Percentiles rank a stretch among this genome's conserved stretches.
Evolutionary conservation across 371 early-diverging fungal species (phyloP).

Genomic region (Syncephalis fuscata): DNA sequence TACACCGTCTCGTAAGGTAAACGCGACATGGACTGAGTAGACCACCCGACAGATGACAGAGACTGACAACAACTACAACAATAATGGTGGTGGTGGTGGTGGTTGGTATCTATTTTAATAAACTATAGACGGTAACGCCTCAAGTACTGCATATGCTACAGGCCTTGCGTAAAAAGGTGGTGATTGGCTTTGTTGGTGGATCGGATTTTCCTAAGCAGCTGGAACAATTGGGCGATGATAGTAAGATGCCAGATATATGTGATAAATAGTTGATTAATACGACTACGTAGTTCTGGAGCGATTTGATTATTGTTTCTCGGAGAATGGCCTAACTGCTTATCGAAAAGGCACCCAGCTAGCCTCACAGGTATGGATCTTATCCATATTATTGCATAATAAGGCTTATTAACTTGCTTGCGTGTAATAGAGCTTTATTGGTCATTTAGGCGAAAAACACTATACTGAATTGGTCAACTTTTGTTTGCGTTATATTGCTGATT

Average conservation of each 20-base stretch:
- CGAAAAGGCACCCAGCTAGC: conserved; percentile 56
- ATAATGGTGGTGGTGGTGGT: neutral
- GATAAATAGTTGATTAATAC: neutral
- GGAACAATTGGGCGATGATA: conserved; percentile 91
- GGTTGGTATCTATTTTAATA: neutral
- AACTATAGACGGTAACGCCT: conserved; percentile 24
- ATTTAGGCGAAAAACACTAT: conserved; percentile 95
- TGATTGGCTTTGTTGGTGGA: conserved; percentile 99
- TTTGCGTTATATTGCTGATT: conserved; percentile 86
- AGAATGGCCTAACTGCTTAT: conserved; percentile 98
- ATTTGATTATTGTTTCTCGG: conserved; percentile 98
- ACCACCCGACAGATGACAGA: neutral
- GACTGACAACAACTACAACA: neutral
- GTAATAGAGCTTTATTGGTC: conserved; percentile 76
- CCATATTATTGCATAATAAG: neutral
- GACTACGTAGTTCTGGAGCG: conserved; percentile 35
- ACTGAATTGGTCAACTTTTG: conserved; percentile 85
- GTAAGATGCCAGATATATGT: conserved; percentile 16
- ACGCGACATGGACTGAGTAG: neutral
- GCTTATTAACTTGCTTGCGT: too few relatives aligned
- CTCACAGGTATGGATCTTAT: conserved; percentile 35
- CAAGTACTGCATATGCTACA: conserved; percentile 71
- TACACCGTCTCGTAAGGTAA: conserved; percentile 88
- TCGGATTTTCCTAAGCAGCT: conserved; percentile 93
- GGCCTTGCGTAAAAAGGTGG: conserved; percentile 74